Conservation (phyloP, 257 asterid species). For the Osmanthus fragrans region DNA sequence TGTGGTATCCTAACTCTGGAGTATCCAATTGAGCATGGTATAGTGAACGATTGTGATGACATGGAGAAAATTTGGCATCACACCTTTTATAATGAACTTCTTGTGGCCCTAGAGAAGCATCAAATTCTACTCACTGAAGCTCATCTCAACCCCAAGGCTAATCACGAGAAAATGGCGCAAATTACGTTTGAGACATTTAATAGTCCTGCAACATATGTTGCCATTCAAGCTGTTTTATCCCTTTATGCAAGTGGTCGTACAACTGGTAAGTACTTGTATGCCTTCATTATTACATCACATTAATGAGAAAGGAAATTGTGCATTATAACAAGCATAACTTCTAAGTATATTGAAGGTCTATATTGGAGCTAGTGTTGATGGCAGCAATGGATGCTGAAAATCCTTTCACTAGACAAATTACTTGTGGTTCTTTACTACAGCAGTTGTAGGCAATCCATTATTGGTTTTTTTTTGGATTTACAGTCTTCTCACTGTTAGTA, state of each 20-base stretch:
- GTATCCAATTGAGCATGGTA: constrained; percentile 26
- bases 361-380: constrained; percentile 44
- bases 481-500: constrained; percentile 13
- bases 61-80: constrained; percentile 28
- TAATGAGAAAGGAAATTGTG: background rate
- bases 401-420: constrained; percentile 54
- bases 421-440: constrained; percentile 82
- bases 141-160: constrained; percentile 28
- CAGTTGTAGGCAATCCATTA: constrained; percentile 66
- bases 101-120: constrained; percentile 16
- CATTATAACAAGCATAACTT: background rate
- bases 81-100: constrained; percentile 25
- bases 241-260: background rate
- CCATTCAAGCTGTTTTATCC: background rate
- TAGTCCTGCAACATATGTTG: background rate
- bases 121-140: constrained; percentile 15
- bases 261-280: background rate
- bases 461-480: background rate
- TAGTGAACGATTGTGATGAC: constrained; percentile 24
- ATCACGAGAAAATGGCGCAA: constrained; percentile 20
- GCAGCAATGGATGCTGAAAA: constrained; percentile 61
- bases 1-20: constrained; percentile 12
- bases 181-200: background rate
- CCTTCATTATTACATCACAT: background rate
- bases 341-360: background rate